A percentile compares a stretch with the other conserved stretches of the same genome.
Conservation (phyloP, 2,329 filamentous ascomycete species). For the Dothistroma pini region DNA sequence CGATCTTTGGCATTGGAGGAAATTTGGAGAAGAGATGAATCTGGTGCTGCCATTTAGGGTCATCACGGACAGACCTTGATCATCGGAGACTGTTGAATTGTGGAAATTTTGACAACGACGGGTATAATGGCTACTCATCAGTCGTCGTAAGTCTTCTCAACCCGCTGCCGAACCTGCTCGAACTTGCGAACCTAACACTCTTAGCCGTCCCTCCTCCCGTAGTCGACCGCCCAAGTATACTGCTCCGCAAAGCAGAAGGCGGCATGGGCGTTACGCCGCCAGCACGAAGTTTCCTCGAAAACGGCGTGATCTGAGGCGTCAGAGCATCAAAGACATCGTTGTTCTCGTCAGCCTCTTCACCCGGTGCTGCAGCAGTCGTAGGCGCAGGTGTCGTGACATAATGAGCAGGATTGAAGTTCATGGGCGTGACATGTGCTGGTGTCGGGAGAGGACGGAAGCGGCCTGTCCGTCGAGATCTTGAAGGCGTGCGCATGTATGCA, state of each 20-base stretch:
- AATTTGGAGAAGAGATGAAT: neutral
- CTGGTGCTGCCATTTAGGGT: neutral
- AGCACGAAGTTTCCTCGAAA: slow-evolving; percentile 36
- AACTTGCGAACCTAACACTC: slow-evolving; percentile 26
- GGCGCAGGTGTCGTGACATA: slow-evolving; percentile 30
- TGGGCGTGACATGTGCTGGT: slow-evolving; percentile 30
- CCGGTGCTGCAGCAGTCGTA: slow-evolving; percentile 8
- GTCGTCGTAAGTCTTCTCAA: slow-evolving; percentile 10
- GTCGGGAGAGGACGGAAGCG: slow-evolving; percentile 32
- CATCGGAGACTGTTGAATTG: too few relatives aligned
- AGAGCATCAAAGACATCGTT: slow-evolving; percentile 21
- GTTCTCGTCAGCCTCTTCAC: slow-evolving; percentile 8
- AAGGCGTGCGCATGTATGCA: slow-evolving; percentile 47
- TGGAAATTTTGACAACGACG: neutral
- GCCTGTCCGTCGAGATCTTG: slow-evolving; percentile 25
- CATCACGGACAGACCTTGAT: neutral
- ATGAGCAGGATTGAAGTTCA: slow-evolving; percentile 28
- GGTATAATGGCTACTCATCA: slow-evolving; percentile 11
- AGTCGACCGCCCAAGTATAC: slow-evolving; percentile 17
- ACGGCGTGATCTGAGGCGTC: slow-evolving; percentile 39
- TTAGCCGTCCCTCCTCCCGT: slow-evolving; percentile 21
- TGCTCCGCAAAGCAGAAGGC: slow-evolving; percentile 22
- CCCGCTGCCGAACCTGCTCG: slow-evolving; percentile 19
- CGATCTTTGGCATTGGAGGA: neutral
- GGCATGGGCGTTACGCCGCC: slow-evolving; percentile 28